phyloP scores from a whole-genome alignment of 169 alveolate genomes.

The Plasmodium cynomolgi region DNA sequence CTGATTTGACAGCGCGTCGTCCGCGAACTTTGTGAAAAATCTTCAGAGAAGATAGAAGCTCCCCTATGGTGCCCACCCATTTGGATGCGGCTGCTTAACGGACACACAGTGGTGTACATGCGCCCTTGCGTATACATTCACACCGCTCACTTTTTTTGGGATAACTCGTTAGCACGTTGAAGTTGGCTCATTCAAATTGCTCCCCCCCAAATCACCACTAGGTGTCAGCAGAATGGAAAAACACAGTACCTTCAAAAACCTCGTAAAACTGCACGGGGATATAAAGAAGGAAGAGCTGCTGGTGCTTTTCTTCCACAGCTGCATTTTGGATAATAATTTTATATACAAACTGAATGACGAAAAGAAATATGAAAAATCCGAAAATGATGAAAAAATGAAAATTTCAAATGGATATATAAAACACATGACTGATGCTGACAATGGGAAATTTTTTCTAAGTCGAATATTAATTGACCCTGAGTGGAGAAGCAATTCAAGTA shows the following conservation, averaged over 20 bases:
- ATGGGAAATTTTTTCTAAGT: conserved; percentile 14
- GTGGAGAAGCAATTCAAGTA: conserved; percentile 51
- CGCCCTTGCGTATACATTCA: neutral
- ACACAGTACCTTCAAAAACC: conserved; percentile 36
- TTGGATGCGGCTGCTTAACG: neutral
- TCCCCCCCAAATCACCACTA: neutral
- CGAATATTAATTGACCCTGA: conserved; percentile 69
- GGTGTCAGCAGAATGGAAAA: neutral
- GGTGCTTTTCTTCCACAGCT: conserved; percentile 46
- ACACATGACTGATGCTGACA: conserved; percentile 18
- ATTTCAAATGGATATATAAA: conserved; percentile 31
- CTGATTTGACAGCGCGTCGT: neutral
- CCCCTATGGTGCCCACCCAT: neutral
- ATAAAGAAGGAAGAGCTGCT: conserved; percentile 49
- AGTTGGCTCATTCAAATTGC: neutral
- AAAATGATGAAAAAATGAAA: conserved; percentile 16
- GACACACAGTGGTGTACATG: neutral
- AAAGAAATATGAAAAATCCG: neutral
- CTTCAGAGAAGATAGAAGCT: neutral
- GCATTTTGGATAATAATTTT: conserved; percentile 35
- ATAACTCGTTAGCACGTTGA: neutral
- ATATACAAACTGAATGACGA: conserved; percentile 27
- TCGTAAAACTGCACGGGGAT: conserved; percentile 11
- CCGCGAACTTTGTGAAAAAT: neutral
- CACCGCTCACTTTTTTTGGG: neutral